Conservation (phyloP, 2,329 filamentous ascomycete species). For the Grosmannia clavigera region DNA sequence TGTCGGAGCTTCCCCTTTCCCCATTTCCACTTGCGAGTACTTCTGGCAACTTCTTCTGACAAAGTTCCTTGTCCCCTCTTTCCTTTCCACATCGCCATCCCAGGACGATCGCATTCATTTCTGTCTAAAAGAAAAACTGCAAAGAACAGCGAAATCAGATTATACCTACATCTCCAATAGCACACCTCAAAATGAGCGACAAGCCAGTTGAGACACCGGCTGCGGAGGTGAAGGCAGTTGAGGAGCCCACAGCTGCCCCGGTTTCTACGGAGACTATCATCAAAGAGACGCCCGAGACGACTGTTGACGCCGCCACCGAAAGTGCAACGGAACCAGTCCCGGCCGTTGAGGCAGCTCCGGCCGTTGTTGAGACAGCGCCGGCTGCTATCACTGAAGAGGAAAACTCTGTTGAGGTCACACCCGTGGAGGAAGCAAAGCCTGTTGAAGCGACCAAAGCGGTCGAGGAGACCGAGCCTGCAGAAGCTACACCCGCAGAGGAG, state of each 20-base stretch:
- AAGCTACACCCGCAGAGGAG: constrained; percentile 2
- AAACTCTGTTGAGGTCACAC: constrained; percentile 1
- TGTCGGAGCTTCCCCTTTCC: background rate
- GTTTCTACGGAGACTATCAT: background rate
- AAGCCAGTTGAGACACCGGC: constrained; percentile 9
- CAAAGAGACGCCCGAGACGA: background rate
- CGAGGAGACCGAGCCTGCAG: background rate
- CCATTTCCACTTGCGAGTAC: background rate
- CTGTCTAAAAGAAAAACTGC: background rate
- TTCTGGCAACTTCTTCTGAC: background rate
- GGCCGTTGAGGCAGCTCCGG: background rate
- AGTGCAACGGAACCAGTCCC: background rate
- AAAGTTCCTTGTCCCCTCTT: background rate
- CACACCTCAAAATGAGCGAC: constrained; percentile 8
- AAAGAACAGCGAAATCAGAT: background rate
- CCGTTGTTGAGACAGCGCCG: background rate
- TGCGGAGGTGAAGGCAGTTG: constrained; percentile 5
- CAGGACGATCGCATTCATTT: background rate
- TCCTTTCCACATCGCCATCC: background rate
- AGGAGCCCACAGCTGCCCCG: background rate
- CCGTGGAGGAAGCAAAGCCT: constrained; percentile 7
- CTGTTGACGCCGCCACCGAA: background rate
- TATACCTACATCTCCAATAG: too few species aligned
- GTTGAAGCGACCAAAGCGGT: background rate
- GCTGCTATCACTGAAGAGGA: background rate